These are phyloP conservation scores for Sistotremastrum niveocremeum DNA, from an alignment of 768 basidiomycete species.

Conservation along the genomic window DNA sequence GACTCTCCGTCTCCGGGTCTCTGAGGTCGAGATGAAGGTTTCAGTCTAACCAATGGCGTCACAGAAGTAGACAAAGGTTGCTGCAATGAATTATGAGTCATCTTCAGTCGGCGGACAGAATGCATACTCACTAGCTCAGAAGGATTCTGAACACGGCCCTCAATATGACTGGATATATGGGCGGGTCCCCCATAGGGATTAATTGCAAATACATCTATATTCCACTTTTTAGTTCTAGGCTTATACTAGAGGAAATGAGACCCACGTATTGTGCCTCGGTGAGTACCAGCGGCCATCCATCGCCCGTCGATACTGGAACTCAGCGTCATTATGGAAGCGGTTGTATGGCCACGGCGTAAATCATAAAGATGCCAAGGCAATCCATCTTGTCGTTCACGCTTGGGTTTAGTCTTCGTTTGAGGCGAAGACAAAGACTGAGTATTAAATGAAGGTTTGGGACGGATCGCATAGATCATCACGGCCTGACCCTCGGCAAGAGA, in stretches of 20 bases:
- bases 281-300: slow-evolving; percentile 58
- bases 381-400: slow-evolving; percentile 7
- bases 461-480: slow-evolving; percentile 1
- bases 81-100: slow-evolving; percentile 15
- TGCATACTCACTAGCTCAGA: slow-evolving; percentile 30
- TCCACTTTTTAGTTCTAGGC: slow-evolving; percentile 27
- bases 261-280: slow-evolving; percentile 21
- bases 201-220: slow-evolving; percentile 58
- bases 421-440: neutral
- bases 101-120: neutral
- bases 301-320: slow-evolving; percentile 44
- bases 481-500: neutral
- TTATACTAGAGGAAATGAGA: slow-evolving; percentile 1
- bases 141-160: slow-evolving; percentile 42
- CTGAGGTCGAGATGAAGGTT: slow-evolving; percentile 33
- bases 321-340: slow-evolving; percentile 43
- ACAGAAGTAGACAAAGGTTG: slow-evolving; percentile 41
- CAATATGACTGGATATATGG: slow-evolving; percentile 47
- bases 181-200: slow-evolving; percentile 66
- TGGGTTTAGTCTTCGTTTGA: neutral
- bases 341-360: slow-evolving; percentile 58
- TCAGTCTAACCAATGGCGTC: slow-evolving; percentile 42
- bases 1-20: slow-evolving; percentile 6
- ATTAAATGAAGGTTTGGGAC: slow-evolving; percentile 3
- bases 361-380: slow-evolving; percentile 49